Conservation (phyloP, 169 alveolate genomes). For the Eimeria praecox region DNA sequence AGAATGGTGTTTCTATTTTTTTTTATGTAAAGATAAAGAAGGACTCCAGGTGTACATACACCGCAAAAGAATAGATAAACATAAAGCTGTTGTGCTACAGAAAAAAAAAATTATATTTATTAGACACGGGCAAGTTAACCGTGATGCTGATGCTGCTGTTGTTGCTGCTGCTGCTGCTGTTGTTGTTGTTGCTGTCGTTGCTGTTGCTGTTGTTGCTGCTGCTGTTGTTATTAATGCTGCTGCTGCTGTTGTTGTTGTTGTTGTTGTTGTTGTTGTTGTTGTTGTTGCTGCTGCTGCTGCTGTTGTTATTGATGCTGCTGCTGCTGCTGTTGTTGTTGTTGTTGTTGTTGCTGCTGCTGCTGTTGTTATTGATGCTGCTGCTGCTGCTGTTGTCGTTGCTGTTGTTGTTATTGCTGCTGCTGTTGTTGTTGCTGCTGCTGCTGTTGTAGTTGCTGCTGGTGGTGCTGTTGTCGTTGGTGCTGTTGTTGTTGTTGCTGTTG, state of each 20-base stretch:
- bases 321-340: conserved; percentile 10
- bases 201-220: neutral
- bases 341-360: conserved; percentile 14
- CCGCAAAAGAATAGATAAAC: neutral
- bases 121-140: conserved; percentile 37
- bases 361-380: conserved; percentile 1
- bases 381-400: conserved; percentile 11
- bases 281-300: neutral
- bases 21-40: neutral
- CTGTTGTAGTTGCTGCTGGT: too few relatives aligned
- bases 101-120: neutral
- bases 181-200: neutral
- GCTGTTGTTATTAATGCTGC: conserved; percentile 10
- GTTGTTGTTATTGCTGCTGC: too few relatives aligned
- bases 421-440: too few relatives aligned
- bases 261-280: too few relatives aligned
- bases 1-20: neutral
- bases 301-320: neutral
- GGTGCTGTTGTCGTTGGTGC: too few relatives aligned
- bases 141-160: conserved; percentile 13
- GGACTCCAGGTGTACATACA: conserved; percentile 60
- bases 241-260: conserved; percentile 7
- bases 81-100: neutral
- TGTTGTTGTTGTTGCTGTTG: too few relatives aligned
- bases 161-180: conserved; percentile 40